Base-by-base conservation (phyloP, 306 rosid species). In the Oxytropis ochrocephala region DNA sequence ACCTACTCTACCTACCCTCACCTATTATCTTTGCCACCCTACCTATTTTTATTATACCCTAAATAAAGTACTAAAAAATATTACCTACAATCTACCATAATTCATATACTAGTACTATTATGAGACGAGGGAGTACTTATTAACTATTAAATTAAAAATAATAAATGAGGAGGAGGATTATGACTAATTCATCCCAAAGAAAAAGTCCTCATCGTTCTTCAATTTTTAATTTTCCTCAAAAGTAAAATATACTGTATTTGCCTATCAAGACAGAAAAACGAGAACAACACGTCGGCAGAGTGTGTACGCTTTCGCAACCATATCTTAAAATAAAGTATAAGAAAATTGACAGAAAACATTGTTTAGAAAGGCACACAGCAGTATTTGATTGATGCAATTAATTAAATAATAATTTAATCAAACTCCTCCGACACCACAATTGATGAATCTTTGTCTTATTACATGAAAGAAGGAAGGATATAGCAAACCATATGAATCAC, bases 391-490 rank as follows among this genome's bases (percentile, higher is more conserved):
- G 7, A 4, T 1, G n/a, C 21, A 11, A 46, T 77, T 38, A 77
- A 73, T 33, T 5, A 46, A 75, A 12, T 30, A 47, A 32, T 16
- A 65, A 57, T 11, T 27, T 55, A 4, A 44, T 62, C 24, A 63
- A 48, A 52, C 55, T 73, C 72, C 59, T 62, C 80, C 67, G n/a
- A 61, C 81, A 59, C 50, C 81, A 59, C 50, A 46, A 70, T 65
- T 52, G 36, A 67, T 24, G 29, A 24, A 24, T 24, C 29, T 24
- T 24, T 24, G 29, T 24, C 29, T 24, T 24, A 24, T 24, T 24
- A 24, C 29, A 24, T 2, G 29, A 24, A 24, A 24, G 29, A n/a
- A n/a, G n/a, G n/a, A n/a, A n/a, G n/a, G n/a, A n/a, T n/a, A n/a
- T n/a, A n/a, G n/a, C n/a, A n/a, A n/a, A n/a, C n/a, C n/a, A n/a